phyloP scores from a whole-genome alignment of 805 yeast species.

The Naumovozyma baii region DNA sequence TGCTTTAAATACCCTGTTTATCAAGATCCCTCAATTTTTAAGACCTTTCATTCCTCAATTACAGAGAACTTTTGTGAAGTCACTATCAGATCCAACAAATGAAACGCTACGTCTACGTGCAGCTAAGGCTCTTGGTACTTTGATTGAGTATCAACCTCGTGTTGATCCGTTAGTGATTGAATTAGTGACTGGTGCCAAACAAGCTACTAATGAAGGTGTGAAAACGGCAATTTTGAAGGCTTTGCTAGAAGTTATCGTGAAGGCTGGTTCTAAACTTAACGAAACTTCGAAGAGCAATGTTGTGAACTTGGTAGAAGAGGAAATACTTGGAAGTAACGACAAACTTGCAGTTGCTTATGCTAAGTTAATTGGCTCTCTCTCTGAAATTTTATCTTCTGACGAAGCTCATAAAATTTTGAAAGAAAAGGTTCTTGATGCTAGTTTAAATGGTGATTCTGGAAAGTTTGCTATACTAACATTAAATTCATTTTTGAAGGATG shows the following conservation, averaged over 20 bases:
- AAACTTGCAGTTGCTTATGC: slow-evolving; percentile 69
- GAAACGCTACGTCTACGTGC: slow-evolving; percentile 73
- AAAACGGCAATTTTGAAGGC: slow-evolving; percentile 82
- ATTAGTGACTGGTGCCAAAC: slow-evolving; percentile 63
- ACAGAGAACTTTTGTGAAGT: slow-evolving; percentile 92
- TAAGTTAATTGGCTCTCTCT: slow-evolving; percentile 63
- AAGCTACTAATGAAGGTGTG: slow-evolving; percentile 57
- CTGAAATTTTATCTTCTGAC: slow-evolving; percentile 52
- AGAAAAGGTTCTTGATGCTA: slow-evolving; percentile 45
- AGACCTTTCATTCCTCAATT: slow-evolving; percentile 95
- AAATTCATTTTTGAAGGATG: slow-evolving; percentile 71
- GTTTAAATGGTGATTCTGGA: slow-evolving; percentile 35
- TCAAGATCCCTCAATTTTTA: slow-evolving; percentile 79
- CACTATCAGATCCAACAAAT: slow-evolving; percentile 67
- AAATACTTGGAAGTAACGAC: slow-evolving; percentile 46
- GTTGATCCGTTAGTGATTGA: slow-evolving; percentile 89
- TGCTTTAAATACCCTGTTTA: slow-evolving; percentile 70
- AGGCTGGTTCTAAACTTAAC: slow-evolving; percentile 70
- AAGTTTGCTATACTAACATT: slow-evolving; percentile 62
- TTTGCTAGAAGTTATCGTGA: slow-evolving; percentile 66
- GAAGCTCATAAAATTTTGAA: slow-evolving; percentile 55
- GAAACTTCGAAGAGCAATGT: slow-evolving; percentile 62
- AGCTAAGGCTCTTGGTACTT: slow-evolving; percentile 78
- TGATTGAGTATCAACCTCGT: slow-evolving; percentile 83
- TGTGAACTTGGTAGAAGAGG: slow-evolving; percentile 65